Conservation (phyloP, 441 rosid species). For the Pelargonium citronellum region DNA sequence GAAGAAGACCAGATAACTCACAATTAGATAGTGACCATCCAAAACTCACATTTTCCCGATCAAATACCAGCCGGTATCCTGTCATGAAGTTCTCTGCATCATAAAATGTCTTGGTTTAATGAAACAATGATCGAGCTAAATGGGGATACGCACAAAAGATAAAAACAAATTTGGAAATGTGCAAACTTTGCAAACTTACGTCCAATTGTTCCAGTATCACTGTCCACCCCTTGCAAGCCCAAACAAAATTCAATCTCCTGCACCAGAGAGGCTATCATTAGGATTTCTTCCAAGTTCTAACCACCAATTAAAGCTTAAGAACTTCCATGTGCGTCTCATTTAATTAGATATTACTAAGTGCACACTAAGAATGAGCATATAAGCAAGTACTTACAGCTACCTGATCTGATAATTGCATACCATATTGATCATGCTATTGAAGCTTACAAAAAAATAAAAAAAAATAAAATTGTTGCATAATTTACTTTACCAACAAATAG, state of each 20-base stretch:
- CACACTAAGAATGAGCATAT: not conserved
- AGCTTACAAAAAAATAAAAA: too few species aligned
- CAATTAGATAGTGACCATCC: conserved; percentile 79
- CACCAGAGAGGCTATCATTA: conserved; percentile 20
- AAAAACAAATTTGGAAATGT: not conserved
- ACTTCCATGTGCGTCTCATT: not conserved
- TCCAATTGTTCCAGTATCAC: conserved; percentile 55
- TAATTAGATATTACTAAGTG: too few species aligned
- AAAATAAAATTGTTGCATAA: too few species aligned
- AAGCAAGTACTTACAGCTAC: too few species aligned
- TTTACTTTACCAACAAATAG: too few species aligned
- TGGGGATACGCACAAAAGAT: not conserved
- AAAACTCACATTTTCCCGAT: conserved; percentile 66
- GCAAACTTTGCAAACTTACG: conserved; percentile 34
- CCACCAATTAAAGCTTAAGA: not conserved
- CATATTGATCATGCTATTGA: too few species aligned
- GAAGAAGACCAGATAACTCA: conserved; percentile 30
- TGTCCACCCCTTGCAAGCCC: conserved; percentile 51
- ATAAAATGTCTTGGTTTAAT: conserved; percentile 9
- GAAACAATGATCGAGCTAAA: not conserved
- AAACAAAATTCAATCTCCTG: conserved; percentile 64
- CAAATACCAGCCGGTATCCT: conserved; percentile 68
- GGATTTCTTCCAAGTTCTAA: not conserved
- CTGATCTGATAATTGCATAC: too few species aligned
- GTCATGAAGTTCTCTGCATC: conserved; percentile 81